Percentiles rank a stretch among this genome's conserved stretches.
phyloP scores from a whole-genome alignment of 2,329 filamentous ascomycete species.

The Epichloe uncinata region DNA sequence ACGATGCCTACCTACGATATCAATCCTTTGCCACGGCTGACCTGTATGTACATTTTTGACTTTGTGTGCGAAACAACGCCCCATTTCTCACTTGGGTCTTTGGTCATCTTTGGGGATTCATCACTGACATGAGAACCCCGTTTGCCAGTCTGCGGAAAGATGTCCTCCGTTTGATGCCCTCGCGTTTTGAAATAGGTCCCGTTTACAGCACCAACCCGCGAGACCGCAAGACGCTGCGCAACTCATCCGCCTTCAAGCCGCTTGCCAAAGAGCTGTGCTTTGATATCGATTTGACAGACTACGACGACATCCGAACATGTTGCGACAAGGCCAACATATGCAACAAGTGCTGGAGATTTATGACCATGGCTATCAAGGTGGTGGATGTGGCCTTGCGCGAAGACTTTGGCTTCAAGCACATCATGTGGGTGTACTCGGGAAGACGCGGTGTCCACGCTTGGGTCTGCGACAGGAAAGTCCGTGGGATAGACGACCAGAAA shows the following conservation, averaged over 20 bases:
- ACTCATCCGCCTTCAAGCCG: constrained; percentile 70
- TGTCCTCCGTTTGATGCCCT: constrained; percentile 74
- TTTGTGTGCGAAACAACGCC: neutral
- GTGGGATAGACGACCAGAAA: constrained; percentile 73
- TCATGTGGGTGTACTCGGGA: constrained; percentile 97
- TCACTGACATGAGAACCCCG: constrained; percentile 5
- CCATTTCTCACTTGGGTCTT: neutral
- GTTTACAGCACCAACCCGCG: constrained; percentile 89
- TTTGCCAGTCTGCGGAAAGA: constrained; percentile 66
- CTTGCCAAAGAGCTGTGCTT: constrained; percentile 92
- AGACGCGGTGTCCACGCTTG: constrained; percentile 94
- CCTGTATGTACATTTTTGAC: constrained; percentile 25
- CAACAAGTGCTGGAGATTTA: constrained; percentile 88
- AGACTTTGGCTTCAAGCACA: constrained; percentile 93
- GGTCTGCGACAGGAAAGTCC: constrained; percentile 85
- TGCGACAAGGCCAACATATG: constrained; percentile 92
- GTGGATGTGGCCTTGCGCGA: constrained; percentile 76
- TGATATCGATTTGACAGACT: constrained; percentile 98
- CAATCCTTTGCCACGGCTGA: constrained; percentile 51
- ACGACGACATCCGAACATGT: constrained; percentile 92
- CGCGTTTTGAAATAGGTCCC: constrained; percentile 96
- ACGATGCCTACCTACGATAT: constrained; percentile 86
- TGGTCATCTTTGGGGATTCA: neutral
- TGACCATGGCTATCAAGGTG: constrained; percentile 95
- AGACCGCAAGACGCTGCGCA: constrained; percentile 78